Base-by-base conservation (phyloP, 2,329 filamentous ascomycete genomes). In the Lecanoromycetidae sp. region DNA sequence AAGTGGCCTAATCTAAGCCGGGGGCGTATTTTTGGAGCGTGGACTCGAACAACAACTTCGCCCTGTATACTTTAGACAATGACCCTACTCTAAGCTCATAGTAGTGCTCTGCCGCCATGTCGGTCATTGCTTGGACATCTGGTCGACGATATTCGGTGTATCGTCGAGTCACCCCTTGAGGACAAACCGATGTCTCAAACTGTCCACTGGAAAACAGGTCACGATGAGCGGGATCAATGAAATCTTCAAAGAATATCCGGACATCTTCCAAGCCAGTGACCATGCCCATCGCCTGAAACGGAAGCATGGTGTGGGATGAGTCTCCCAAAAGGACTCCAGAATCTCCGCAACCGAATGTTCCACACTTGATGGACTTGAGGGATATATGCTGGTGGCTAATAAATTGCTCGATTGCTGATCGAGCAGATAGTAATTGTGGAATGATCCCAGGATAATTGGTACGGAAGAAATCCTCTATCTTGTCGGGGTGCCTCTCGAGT, bases 261-360 rank as follows among this genome's bases (percentile, higher is more conserved):
- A 44, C 40, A 22, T 44, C 29, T 13, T 44, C 40, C 27, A 44
- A 23, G 5, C 40, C 40, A 30, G 40, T 44, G 26, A 23, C 34
- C 40, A 44, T 44, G 15, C 40, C 40, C 40, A 44, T 34, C 17
- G 17, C 40, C 22, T 44, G 32, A 15, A 44, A 44, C 13, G 40
- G 40, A 22, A 25, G 9, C 29, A 44, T 44, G 19, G 40, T 44
- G n/a, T 44, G 40, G 10, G 40, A 34, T 8, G 27, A 34, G 32
- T 34, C 26, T 33, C 29, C 27, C 9, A 34, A 29, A 5, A 34
- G 29, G 7, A 34, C 19, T 32, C 29, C 29, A 9, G 15, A 25
- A 34, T 44, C 40, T 34, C 6, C 40, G 17, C 13, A 34, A n/a
- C 40, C 27, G 10, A 44, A n/a, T 17, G 32, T 34, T n/a, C 40